Percentiles rank a stretch among this genome's conserved stretches.
These are phyloP conservation scores for Bruguiera parviflora DNA, from an alignment of 345 rosid species.

Conservation along the genomic window DNA sequence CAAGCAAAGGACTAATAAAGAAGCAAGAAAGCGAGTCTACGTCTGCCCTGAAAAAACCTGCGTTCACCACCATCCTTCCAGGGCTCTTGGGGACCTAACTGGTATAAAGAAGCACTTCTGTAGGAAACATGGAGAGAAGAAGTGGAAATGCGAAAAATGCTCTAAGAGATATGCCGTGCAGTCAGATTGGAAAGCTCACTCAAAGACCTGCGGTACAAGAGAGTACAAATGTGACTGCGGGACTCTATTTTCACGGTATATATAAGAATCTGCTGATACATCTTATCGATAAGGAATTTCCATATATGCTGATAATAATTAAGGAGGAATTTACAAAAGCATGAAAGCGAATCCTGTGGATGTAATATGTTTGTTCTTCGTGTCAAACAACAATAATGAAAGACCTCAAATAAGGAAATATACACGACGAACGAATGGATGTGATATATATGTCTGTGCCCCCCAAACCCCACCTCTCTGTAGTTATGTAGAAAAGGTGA, in stretches of 20 bases:
- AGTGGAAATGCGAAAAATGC: conserved; percentile 96
- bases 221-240: conserved; percentile 98
- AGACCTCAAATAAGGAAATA: conserved; percentile 12
- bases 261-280: neutral
- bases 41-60: conserved; percentile 93
- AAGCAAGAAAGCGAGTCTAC: conserved; percentile 75
- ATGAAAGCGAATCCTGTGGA: conserved; percentile 13
- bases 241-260: conserved; percentile 79
- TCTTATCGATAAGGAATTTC: neutral
- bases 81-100: conserved; percentile 97
- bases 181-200: conserved; percentile 99
- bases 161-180: conserved; percentile 92
- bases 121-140: conserved; percentile 95
- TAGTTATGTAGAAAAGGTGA: neutral
- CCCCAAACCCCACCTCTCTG: neutral
- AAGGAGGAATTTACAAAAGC: conserved; percentile 4
- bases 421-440: conserved; percentile 9
- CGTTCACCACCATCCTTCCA: conserved; percentile 82
- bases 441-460: conserved; percentile 16
- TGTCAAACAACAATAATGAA: conserved; percentile 1
- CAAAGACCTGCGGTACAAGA: conserved; percentile 93
- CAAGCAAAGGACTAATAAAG: conserved; percentile 86
- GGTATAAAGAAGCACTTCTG: conserved; percentile 97
- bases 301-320: neutral
- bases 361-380: conserved; percentile 6